Evolutionary conservation across 2,329 filamentous ascomycete species (phyloP).

Genomic region (Alternaria dauci): DNA sequence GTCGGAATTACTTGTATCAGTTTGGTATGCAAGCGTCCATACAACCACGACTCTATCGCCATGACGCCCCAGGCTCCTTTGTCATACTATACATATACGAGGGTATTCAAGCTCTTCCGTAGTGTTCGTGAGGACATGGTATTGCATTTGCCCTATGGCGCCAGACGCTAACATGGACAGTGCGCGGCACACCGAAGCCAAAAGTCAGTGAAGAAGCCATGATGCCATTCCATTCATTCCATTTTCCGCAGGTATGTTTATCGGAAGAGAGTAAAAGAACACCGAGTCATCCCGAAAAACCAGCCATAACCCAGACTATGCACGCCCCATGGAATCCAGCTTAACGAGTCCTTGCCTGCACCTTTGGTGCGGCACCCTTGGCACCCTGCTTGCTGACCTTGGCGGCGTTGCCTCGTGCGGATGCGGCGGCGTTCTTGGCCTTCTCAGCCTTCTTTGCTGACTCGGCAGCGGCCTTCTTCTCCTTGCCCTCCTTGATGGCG

Average conservation of each 20-base stretch:
- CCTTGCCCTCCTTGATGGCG: constrained; percentile 98
- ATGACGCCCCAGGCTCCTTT: background rate
- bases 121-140: constrained; percentile 45
- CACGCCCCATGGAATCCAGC: constrained; percentile 29
- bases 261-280: constrained; percentile 40
- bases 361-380: constrained; percentile 88
- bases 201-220: constrained; percentile 37
- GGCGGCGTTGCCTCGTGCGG: constrained; percentile 78
- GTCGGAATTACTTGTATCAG: background rate
- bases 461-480: constrained; percentile 90
- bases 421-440: constrained; percentile 84
- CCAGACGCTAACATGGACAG: constrained; percentile 40
- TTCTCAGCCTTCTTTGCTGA: constrained; percentile 99
- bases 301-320: constrained; percentile 37
- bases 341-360: constrained; percentile 87
- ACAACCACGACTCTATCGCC: background rate
- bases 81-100: background rate
- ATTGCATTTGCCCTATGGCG: constrained; percentile 49
- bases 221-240: constrained; percentile 44
- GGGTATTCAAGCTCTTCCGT: background rate
- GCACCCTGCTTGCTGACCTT: constrained; percentile 97
- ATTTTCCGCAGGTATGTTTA: constrained; percentile 31
- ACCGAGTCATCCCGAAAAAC: constrained; percentile 43
- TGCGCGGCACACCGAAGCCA: constrained; percentile 35
- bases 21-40: background rate